Conservation (phyloP, 2,329 filamentous ascomycete species). For the Tympanopsis confertula region DNA sequence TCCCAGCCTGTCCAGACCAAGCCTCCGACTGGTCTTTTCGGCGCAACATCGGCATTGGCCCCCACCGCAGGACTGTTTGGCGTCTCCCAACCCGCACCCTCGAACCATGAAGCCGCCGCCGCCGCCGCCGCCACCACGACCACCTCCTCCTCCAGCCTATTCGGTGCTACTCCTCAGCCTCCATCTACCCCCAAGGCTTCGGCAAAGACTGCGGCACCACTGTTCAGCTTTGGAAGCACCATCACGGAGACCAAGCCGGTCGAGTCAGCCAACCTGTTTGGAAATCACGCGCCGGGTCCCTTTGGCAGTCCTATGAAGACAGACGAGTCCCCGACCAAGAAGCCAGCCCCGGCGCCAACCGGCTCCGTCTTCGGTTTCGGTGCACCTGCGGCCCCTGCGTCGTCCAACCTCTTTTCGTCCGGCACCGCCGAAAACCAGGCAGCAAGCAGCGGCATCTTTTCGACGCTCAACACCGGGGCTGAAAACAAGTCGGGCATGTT, state of each 20-base stretch:
- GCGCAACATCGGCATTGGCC: too few species aligned
- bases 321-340: background rate
- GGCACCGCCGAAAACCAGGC: slow-evolving; percentile 8
- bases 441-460: slow-evolving; percentile 5
- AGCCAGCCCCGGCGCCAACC: too few species aligned
- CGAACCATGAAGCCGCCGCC: slow-evolving; percentile 4
- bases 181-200: slow-evolving; percentile 4
- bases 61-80: too few species aligned
- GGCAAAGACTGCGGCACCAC: slow-evolving; percentile 4
- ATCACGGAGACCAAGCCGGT: slow-evolving; percentile 11
- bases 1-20: slow-evolving; percentile 2
- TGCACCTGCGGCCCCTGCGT: slow-evolving; percentile 2
- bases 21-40: too few species aligned
- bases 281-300: background rate
- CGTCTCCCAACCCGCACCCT: slow-evolving; percentile 2
- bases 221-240: slow-evolving; percentile 6
- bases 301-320: background rate
- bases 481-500: slow-evolving; percentile 5
- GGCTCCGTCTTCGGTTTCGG: background rate
- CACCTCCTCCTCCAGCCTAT: slow-evolving; percentile 6
- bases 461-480: slow-evolving; percentile 4
- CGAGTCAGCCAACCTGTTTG: background rate
- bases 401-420: slow-evolving; percentile 4
- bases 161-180: slow-evolving; percentile 4
- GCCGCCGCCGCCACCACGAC: slow-evolving; percentile 1